A percentile compares a stretch with the other conserved stretches of the same genome.
Evolutionary conservation across 768 basidiomycete genomes (phyloP).

Genomic region (Brasilioporus rufonigricans): DNA sequence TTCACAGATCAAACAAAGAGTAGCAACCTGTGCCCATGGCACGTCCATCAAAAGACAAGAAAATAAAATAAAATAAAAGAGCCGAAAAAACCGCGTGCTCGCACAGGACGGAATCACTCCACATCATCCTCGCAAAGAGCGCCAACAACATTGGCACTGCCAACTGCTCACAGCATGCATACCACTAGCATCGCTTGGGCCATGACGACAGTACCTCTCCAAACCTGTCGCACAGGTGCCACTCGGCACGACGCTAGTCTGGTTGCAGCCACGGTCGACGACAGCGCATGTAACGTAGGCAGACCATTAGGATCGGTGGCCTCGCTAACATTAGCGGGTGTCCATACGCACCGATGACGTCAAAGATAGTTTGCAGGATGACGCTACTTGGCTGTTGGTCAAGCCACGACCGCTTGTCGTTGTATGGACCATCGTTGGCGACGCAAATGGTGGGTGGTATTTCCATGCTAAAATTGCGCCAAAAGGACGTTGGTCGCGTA

Average conservation of each 20-base stretch:
- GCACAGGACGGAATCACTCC: background rate
- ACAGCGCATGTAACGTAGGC: constrained; percentile 46
- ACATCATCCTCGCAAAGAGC: background rate
- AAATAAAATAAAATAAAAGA: background rate
- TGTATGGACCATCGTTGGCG: background rate
- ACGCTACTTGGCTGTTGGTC: background rate
- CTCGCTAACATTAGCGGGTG: constrained; percentile 23
- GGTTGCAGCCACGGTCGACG: constrained; percentile 33
- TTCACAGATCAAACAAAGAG: background rate
- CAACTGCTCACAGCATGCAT: background rate
- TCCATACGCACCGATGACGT: constrained; percentile 39
- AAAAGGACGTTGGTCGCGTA: background rate
- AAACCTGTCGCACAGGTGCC: constrained; percentile 23
- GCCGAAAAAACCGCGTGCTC: background rate
- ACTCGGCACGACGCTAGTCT: background rate
- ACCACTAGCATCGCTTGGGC: background rate
- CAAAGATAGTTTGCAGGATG: constrained; percentile 38
- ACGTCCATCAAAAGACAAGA: constrained; percentile 1
- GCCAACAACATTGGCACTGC: background rate
- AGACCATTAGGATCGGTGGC: constrained; percentile 39
- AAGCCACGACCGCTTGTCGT: background rate
- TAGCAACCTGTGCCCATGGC: background rate
- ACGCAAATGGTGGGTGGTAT: background rate
- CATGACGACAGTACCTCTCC: constrained; percentile 19
- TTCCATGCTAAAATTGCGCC: background rate